These are phyloP conservation scores for Mycena epipterygia DNA, from an alignment of 768 basidiomycete genomes.

Conservation along the genomic window DNA sequence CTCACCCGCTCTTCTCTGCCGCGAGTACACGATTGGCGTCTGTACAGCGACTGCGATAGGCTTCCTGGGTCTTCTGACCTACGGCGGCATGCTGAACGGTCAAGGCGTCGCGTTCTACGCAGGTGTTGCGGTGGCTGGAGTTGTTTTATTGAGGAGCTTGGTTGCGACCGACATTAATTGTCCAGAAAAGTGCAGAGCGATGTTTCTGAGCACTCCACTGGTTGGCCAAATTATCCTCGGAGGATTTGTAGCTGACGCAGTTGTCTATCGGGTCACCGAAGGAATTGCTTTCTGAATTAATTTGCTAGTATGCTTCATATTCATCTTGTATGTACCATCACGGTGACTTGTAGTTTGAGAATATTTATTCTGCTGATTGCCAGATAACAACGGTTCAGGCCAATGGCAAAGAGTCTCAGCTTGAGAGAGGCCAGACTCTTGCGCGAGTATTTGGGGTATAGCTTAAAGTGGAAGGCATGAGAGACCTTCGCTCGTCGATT, in stretches of 20 bases:
- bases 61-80: constrained; percentile 59
- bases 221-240: constrained; percentile 44
- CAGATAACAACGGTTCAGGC: too few species aligned
- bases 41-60: constrained; percentile 57
- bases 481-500: too few species aligned
- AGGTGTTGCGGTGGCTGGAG: constrained; percentile 34
- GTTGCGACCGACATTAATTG: constrained; percentile 41
- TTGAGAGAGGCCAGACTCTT: too few species aligned
- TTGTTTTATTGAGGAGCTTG: constrained; percentile 35
- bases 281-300: constrained; percentile 42
- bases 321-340: too few species aligned
- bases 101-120: constrained; percentile 54
- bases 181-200: constrained; percentile 40
- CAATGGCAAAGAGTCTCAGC: too few species aligned
- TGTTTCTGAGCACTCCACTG: constrained; percentile 42
- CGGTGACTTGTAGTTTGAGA: too few species aligned
- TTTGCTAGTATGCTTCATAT: too few species aligned
- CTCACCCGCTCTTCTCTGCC: constrained; percentile 70
- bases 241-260: constrained; percentile 42
- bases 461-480: too few species aligned
- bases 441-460: too few species aligned
- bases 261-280: constrained; percentile 30
- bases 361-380: too few species aligned
- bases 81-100: constrained; percentile 58
- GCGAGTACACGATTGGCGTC: constrained; percentile 59